These are phyloP conservation scores for Arthrinium puccinioides DNA, from an alignment of 2,329 filamentous ascomycete genomes.

Conservation along the genomic window DNA sequence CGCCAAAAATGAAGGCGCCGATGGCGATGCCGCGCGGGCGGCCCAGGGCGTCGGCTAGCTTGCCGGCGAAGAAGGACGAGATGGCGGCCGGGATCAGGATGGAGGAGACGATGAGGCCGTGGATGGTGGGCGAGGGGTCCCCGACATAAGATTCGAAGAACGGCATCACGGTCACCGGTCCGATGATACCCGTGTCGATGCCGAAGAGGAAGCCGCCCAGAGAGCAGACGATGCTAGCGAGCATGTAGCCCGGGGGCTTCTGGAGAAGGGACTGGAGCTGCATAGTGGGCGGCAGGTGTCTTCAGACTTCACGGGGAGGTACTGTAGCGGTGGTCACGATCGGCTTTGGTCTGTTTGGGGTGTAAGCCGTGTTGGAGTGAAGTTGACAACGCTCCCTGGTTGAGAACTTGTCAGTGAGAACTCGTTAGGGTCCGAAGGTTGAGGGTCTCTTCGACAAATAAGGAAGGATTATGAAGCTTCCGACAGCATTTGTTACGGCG, in stretches of 20 bases:
- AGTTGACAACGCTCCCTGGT: no score
- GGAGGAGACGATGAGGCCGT: constrained; percentile 10
- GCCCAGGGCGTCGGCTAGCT: constrained; percentile 7
- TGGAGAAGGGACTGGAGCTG: not conserved
- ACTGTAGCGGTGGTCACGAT: no score
- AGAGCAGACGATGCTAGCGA: constrained; percentile 5
- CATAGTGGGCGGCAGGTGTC: not conserved
- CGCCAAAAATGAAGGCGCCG: constrained; percentile 5
- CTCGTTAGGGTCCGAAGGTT: no score
- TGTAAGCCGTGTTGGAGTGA: no score
- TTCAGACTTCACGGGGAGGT: no score
- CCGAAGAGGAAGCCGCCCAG: constrained; percentile 7
- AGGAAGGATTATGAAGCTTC: no score
- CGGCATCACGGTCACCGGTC: constrained; percentile 8
- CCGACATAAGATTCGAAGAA: constrained; percentile 6
- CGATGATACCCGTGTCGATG: constrained; percentile 9
- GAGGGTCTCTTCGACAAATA: no score
- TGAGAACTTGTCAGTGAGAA: no score
- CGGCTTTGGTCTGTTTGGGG: no score
- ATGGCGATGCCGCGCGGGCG: constrained; percentile 5
- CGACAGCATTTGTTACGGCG: no score
- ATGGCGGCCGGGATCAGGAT: constrained; percentile 8
- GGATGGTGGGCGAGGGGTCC: constrained; percentile 5
- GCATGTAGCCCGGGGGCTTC: constrained; percentile 4
- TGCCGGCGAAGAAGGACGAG: constrained; percentile 6